These are phyloP conservation scores for Cyberlindnera mississippiensis DNA, from an alignment of 805 yeast genomes.

Conservation along the genomic window DNA sequence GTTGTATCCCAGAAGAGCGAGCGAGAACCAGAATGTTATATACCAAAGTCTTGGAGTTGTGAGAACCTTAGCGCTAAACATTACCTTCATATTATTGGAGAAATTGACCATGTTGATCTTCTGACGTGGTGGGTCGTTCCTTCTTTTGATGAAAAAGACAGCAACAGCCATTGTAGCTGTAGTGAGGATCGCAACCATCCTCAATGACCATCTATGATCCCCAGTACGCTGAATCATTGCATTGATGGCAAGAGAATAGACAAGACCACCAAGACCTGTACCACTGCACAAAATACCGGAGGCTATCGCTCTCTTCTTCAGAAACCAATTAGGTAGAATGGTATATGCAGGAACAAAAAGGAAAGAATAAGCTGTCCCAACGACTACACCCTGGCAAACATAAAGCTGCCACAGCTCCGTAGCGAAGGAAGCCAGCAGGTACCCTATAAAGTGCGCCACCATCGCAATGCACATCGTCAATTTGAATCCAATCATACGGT, in stretches of 20 bases:
- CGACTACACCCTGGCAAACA: constrained; percentile 63
- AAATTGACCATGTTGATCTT: constrained; percentile 10
- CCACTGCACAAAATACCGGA: constrained; percentile 46
- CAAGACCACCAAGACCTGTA: constrained; percentile 51
- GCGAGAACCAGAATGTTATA: constrained; percentile 35
- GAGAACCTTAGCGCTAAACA: constrained; percentile 33
- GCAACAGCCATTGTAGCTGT: constrained; percentile 37
- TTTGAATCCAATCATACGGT: constrained; percentile 48
- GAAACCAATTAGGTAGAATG: constrained; percentile 67
- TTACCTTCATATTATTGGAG: constrained; percentile 24
- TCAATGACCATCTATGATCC: constrained; percentile 44
- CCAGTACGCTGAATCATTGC: constrained; percentile 40
- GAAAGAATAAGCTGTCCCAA: constrained; percentile 49
- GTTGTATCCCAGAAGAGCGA: constrained; percentile 38
- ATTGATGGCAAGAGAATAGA: constrained; percentile 39
- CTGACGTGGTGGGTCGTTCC: constrained; percentile 23
- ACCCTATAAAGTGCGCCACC: constrained; percentile 47
- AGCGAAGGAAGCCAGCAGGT: constrained; percentile 57
- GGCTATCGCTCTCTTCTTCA: constrained; percentile 54
- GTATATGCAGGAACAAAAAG: constrained; percentile 56
- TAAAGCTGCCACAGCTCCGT: constrained; percentile 61
- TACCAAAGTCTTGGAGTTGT: constrained; percentile 30
- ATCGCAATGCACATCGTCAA: constrained; percentile 47
- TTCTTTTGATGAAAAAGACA: constrained; percentile 33
- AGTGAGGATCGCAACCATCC: constrained; percentile 42